Base-by-base conservation (phyloP, 257 asterid genomes). In the Solanum pinnatisectum region DNA sequence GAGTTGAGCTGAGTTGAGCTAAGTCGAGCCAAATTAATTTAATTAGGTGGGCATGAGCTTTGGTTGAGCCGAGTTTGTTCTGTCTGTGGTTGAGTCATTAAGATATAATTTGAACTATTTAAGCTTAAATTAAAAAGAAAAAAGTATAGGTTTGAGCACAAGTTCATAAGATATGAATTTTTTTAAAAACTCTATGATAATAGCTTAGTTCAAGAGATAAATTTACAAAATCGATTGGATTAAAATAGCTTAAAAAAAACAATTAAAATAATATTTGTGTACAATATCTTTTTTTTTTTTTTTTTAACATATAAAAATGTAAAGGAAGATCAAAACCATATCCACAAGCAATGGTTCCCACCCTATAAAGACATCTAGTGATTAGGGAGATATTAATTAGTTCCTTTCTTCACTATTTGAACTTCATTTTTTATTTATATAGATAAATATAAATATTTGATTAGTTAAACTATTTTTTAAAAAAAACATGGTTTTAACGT, bases 191-290 rank as follows among this genome's bases (percentile, higher is more conserved):
- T 9, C 6, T 56, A 18, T 18, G 2, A 60, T 23, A 23, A 59
- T 22, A 10, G 27, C 15, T 0, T 60, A 60, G 5, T 8, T 60
- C 3, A 63, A 63, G 1, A 23, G 27, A 63, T 23, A 23, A 63
- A 23, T 23, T 63, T 3, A 5, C 1, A 63, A n/a, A 63, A 1
- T n/a, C 0, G 13, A 25, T 63, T 63, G 2, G 0, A 63, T n/a
- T 10, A n/a, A n/a, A 63, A 10, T 0, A 1, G 0, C 6, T 49
- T 46, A 9, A 8, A 23, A n/a, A 65, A 12, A 12, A 0, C 4
- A 67, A 67, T 67, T 67, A 67, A 25, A 67, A 67, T 67, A 67
- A 67, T 67, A 25, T 8, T 11, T 65, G 2, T 25, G 16, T 63
- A n/a, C 14, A 63, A 11, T 63, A 63, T 18, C 1, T 18, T 16